Evolutionary conservation across 176 grass and related monocot genomes (phyloP), one percentile per base, ranked within the genome.

Genomic region (Saccharum spontaneum): DNA sequence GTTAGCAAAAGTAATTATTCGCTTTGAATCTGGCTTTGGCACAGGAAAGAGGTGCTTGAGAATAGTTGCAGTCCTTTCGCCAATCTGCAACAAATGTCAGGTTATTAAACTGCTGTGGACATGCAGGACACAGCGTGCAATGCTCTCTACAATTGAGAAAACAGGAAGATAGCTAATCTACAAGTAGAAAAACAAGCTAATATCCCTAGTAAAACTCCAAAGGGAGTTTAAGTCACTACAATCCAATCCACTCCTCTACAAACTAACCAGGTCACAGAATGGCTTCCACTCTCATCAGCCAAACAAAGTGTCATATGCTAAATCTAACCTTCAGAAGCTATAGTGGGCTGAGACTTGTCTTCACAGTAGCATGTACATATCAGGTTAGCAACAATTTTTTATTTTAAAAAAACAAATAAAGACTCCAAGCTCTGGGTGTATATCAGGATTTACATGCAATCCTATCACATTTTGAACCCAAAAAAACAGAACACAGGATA

Each of bases 41-140:
- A 91, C 90, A 71, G 94, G 94, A 90, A 99, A 96, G 28, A 99
- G 91, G 91, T 99, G 91, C 78, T 99, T 94, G 22, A 96, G 55
- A 90, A 99, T 94, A 72, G 89, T 99, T 65, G 84, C 84, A 31
- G 86, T 91, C 86, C 90, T 92, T 89, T 92, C 86, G 69, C 97
- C 97, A 84, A 91, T 81, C 93, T 94, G 81, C 71, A 92, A 66
- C 26, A 52, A 52, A 75, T 15, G 34, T 5, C 60, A 80, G 14
- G n/a, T 67, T 74, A 20, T 83, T 48, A 83, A 87, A 41, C 38
- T 22, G 11, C 15, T 70, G 10, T 26, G 22, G 8, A 4, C 55
- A 60, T 60, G 55, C 55, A 23, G n/a, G 59, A 26, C 59, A 62
- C 59, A 26, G n/a, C 59, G 3, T 26, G n/a, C n/a, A 62, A 62